Conservation (phyloP, 1,284 basidiomycete genomes). For the Fomitopsis pinicola region DNA sequence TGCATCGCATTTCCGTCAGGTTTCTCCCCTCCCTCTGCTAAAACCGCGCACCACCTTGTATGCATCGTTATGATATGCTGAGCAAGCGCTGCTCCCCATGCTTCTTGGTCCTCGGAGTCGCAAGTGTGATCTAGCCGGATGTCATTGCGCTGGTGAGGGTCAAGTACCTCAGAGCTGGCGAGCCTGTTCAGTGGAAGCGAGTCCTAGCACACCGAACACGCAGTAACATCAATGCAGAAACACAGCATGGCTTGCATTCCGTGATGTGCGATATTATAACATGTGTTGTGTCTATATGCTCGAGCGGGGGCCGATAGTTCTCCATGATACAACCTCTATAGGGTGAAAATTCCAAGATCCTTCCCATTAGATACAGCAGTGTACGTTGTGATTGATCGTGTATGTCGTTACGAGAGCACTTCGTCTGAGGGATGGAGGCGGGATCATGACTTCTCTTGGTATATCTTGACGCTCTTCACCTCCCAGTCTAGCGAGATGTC, state of each 20-base stretch:
- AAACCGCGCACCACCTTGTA: constrained; percentile 19
- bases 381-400: neutral
- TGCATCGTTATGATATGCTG: constrained; percentile 24
- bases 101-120: neutral
- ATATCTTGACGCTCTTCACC: constrained; percentile 67
- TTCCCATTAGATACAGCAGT: neutral
- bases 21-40: constrained; percentile 4
- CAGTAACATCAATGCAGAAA: neutral
- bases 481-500: constrained; percentile 60
- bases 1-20: constrained; percentile 8
- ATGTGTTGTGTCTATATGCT: neutral
- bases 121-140: neutral
- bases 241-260: neutral
- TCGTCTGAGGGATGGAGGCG: neutral
- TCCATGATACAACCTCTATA: constrained; percentile 1
- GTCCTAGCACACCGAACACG: neutral
- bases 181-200: neutral
- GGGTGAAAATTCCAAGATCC: neutral
- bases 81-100: constrained; percentile 11
- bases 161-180: too few relatives aligned
- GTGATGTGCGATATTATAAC: neutral
- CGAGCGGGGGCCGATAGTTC: neutral
- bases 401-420: neutral
- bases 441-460: constrained; percentile 31
- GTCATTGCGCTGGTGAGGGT: neutral